phyloP scores from a whole-genome alignment of 1,139 yeast genomes.

The Nematodospora anomalae region DNA sequence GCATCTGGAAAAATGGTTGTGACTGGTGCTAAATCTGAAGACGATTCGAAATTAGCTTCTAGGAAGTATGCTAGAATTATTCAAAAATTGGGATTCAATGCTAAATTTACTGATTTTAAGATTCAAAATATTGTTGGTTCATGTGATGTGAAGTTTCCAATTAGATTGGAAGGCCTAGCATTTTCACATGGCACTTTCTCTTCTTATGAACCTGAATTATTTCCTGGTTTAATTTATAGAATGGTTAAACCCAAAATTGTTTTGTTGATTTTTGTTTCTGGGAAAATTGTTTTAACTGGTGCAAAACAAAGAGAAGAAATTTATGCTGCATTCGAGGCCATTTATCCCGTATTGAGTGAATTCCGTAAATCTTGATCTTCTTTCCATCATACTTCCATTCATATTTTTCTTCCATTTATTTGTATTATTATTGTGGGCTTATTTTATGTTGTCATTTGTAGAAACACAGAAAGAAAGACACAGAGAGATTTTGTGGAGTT shows the following conservation, averaged over 20 bases:
- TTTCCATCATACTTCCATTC: neutral
- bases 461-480: neutral
- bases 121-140: constrained; percentile 99
- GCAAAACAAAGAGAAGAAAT: constrained; percentile 99
- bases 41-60: constrained; percentile 94
- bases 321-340: constrained; percentile 96
- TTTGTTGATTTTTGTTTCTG: constrained; percentile 90
- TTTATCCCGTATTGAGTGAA: constrained; percentile 97
- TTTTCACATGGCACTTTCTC: constrained; percentile 99
- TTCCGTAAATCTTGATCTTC: constrained; percentile 70
- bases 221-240: constrained; percentile 98
- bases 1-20: constrained; percentile 99
- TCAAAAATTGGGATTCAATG: constrained; percentile 96
- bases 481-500: no score
- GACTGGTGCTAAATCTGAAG: constrained; percentile 98
- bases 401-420: neutral
- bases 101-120: constrained; percentile 92
- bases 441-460: constrained; percentile 3
- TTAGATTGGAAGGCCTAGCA: constrained; percentile 95
- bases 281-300: constrained; percentile 97
- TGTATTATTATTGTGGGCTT: constrained; percentile 1
- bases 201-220: constrained; percentile 95
- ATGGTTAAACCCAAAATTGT: constrained; percentile 99
- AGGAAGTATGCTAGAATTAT: constrained; percentile 97
- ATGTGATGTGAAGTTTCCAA: constrained; percentile 96